Percentiles rank a stretch among this genome's conserved stretches.
Evolutionary conservation across 2,329 filamentous ascomycete genomes (phyloP).

Genomic region (Calonectria fujianensis): DNA sequence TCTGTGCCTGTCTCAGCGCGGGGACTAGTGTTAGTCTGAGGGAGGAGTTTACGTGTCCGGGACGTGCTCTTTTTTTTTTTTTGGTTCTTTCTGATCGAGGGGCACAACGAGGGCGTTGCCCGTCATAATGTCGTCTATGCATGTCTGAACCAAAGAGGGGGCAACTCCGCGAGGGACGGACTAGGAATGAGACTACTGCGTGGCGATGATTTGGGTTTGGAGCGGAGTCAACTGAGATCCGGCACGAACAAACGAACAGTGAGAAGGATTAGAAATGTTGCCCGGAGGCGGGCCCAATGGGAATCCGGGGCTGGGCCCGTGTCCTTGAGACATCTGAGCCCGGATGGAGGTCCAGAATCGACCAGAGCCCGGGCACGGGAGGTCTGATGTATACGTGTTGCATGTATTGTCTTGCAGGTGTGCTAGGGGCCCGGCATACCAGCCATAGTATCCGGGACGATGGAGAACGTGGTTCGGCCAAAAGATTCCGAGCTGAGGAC

Average conservation of each 20-base stretch:
- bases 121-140: too few relatives aligned
- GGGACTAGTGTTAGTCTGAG: slow-evolving; percentile 15
- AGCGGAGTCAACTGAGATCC: not conserved
- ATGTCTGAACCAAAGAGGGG: not conserved
- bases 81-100: not conserved
- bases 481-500: not conserved
- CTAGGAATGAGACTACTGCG: not conserved
- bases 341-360: not conserved
- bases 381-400: slow-evolving; percentile 6
- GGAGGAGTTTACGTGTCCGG: not conserved
- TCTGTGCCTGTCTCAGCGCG: slow-evolving; percentile 16
- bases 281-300: not conserved
- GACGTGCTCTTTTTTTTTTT: not conserved
- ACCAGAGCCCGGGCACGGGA: not conserved
- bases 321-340: not conserved
- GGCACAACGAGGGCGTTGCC: not conserved
- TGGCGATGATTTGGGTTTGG: slow-evolving; percentile 3
- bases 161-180: too few relatives aligned
- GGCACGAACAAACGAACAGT: not conserved
- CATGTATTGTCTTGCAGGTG: not conserved
- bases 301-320: slow-evolving; percentile 1
- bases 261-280: slow-evolving; percentile 1
- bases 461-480: not conserved
- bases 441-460: slow-evolving; percentile 3
- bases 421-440: slow-evolving; percentile 2